Conservation (phyloP, 2,329 filamentous ascomycete genomes). For the Ophiostoma sp. region DNA sequence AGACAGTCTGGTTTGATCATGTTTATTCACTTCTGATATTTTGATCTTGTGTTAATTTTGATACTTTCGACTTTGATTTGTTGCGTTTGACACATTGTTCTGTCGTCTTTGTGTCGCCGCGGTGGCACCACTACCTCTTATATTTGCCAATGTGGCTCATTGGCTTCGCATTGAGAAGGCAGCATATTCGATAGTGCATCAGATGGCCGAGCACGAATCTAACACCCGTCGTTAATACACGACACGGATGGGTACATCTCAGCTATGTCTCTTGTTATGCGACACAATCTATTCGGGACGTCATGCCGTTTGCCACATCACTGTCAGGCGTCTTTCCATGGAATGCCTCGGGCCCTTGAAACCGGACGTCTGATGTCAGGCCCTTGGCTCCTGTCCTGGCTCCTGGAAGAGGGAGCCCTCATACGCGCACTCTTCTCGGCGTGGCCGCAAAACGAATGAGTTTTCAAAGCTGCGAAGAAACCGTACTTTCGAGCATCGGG, state of each 20-base stretch:
- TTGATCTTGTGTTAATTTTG: neutral
- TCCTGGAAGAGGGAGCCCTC: too few species aligned
- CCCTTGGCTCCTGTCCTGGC: too few species aligned
- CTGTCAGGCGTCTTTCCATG: neutral
- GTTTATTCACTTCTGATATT: neutral
- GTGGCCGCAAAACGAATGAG: too few species aligned
- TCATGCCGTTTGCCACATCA: neutral
- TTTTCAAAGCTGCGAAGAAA: too few species aligned
- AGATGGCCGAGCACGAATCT: neutral
- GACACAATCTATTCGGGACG: neutral
- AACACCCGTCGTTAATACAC: neutral
- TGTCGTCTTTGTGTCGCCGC: neutral
- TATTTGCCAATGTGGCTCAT: neutral
- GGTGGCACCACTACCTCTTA: neutral
- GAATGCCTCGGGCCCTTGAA: neutral
- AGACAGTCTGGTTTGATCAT: conserved; percentile 15
- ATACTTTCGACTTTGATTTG: neutral
- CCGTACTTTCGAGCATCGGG: too few species aligned
- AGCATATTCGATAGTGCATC: neutral
- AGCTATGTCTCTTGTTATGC: neutral
- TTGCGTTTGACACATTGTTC: neutral
- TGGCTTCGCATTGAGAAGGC: neutral
- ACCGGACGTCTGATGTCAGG: neutral
- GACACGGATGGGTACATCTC: neutral
- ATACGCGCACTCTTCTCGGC: too few species aligned